Evolutionary conservation across 192 early-diverging fungal species (phyloP).

Genomic region (Podila epigama): DNA sequence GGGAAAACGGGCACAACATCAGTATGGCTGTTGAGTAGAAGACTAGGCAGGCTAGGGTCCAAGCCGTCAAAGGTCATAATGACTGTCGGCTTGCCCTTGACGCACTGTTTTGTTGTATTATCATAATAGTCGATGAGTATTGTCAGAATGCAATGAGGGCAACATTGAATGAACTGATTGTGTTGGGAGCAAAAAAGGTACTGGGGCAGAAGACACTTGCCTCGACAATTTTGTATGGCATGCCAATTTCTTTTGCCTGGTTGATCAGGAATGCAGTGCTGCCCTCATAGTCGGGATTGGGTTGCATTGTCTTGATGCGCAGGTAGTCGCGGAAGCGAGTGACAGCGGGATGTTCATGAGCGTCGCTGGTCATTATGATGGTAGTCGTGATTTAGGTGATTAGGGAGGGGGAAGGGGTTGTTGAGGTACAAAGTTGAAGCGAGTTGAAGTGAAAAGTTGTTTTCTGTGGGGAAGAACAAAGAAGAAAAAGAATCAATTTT

Average conservation of each 20-base stretch:
- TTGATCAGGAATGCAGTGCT: slow-evolving; percentile 68
- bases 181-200: not conserved
- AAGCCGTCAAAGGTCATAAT: slow-evolving; percentile 74
- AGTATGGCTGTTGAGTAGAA: slow-evolving; percentile 87
- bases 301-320: slow-evolving; percentile 87
- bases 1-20: slow-evolving; percentile 90
- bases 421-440: no score
- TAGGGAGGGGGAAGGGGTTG: no score
- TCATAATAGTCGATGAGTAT: not conserved
- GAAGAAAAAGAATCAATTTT: no score
- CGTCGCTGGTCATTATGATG: slow-evolving; percentile 20
- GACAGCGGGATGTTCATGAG: slow-evolving; percentile 62
- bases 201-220: no score
- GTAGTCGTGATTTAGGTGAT: no score
- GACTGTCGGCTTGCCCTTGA: slow-evolving; percentile 74
- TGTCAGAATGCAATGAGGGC: not conserved
- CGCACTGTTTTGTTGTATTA: slow-evolving; percentile 47
- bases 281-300: slow-evolving; percentile 77
- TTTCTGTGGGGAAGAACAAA: no score
- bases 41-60: slow-evolving; percentile 59
- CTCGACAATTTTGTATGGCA: slow-evolving; percentile 57
- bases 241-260: slow-evolving; percentile 76
- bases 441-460: no score
- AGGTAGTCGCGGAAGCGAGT: slow-evolving; percentile 82
- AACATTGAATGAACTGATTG: not conserved